Evolutionary conservation across 768 basidiomycete genomes (phyloP).

Genomic region (Sistotremastrum suecicum): DNA sequence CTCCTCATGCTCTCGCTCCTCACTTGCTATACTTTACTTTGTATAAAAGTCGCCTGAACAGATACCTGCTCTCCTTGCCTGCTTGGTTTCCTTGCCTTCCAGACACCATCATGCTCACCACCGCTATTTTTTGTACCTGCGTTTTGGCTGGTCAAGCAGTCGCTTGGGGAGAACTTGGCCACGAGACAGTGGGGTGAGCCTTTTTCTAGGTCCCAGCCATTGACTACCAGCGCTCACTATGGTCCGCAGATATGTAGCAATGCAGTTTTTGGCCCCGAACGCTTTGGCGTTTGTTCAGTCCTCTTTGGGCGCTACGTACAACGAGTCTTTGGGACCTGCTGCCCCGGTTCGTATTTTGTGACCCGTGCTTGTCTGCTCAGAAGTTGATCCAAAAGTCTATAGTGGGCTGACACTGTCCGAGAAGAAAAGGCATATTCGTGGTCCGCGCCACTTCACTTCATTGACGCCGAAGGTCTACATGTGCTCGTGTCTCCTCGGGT

Average conservation of each 20-base stretch:
- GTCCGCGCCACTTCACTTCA: conserved; percentile 25
- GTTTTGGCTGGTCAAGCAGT: conserved; percentile 1
- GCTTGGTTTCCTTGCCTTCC: no score
- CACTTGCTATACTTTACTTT: no score
- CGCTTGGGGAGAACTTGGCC: conserved; percentile 29
- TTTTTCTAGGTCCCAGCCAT: no score
- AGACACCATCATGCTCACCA: no score
- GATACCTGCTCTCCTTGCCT: no score
- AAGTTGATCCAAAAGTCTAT: background rate
- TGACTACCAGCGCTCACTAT: no score
- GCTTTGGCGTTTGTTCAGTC: conserved; percentile 32
- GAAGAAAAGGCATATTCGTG: conserved; percentile 19
- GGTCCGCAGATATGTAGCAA: no score
- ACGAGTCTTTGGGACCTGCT: conserved; percentile 32
- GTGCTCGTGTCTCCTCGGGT: background rate
- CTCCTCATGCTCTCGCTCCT: no score
- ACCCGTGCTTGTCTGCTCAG: background rate
- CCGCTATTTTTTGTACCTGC: no score
- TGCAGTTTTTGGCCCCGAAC: conserved; percentile 35
- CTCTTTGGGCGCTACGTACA: conserved; percentile 28
- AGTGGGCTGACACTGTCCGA: conserved; percentile 41
- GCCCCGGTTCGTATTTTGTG: conserved; percentile 23
- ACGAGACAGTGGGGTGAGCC: conserved; percentile 28
- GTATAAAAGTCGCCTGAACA: no score
- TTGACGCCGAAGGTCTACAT: conserved; percentile 29